These are phyloP conservation scores for Acer yangbiense DNA, from an alignment of 345 rosid species.

Conservation along the genomic window DNA sequence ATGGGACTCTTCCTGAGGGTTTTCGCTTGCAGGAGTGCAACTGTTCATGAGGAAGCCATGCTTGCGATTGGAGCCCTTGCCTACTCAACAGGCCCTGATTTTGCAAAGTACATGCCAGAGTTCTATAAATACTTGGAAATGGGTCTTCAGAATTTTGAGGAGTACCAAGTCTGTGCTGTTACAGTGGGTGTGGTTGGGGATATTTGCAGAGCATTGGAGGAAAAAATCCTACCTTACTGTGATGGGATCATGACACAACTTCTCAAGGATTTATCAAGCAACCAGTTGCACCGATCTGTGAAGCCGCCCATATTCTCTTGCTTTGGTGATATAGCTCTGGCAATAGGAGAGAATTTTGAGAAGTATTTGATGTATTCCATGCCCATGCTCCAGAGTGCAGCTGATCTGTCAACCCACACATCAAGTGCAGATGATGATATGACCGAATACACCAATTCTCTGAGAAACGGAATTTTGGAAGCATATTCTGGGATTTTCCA, in stretches of 20 bases:
- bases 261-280: constrained; percentile 78
- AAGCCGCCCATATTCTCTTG: constrained; percentile 80
- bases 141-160: constrained; percentile 83
- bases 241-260: constrained; percentile 83
- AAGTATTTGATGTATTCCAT: constrained; percentile 68
- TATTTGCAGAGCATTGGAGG: constrained; percentile 68
- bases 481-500: constrained; percentile 80
- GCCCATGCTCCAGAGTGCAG: constrained; percentile 83
- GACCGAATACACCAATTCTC: constrained; percentile 69
- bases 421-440: constrained; percentile 71
- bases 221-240: constrained; percentile 62
- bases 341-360: constrained; percentile 73
- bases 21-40: constrained; percentile 68
- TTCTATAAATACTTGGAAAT: constrained; percentile 68
- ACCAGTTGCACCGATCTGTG: constrained; percentile 73
- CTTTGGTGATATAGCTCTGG: constrained; percentile 77
- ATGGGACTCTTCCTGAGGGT: constrained; percentile 74
- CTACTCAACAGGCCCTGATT: constrained; percentile 62
- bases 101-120: constrained; percentile 75
- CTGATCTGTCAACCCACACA: constrained; percentile 65
- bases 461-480: constrained; percentile 74
- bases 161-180: constrained; percentile 66
- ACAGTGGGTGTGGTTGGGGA: constrained; percentile 83
- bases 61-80: constrained; percentile 83
- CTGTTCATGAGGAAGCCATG: constrained; percentile 86